Conservation (phyloP, 2,329 filamentous ascomycete species). For the Corynespora cassiicola region DNA sequence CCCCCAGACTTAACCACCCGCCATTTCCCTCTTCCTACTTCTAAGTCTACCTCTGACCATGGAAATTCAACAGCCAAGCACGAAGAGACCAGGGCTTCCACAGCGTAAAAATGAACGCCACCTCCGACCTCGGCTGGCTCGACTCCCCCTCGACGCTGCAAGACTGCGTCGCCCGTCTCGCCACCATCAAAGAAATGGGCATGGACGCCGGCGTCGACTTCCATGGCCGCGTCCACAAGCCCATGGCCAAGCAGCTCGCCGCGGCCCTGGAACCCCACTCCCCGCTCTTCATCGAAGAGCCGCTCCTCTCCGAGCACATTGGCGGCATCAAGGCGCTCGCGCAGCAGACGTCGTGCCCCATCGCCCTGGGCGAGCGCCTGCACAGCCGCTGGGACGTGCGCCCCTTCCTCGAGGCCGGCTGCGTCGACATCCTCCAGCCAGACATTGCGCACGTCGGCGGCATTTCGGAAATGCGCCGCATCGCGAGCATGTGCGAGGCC, state of each 20-base stretch:
- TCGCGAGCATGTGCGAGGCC: conserved; percentile 74
- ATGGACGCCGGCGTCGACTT: conserved; percentile 80
- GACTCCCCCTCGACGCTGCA: conserved; percentile 72
- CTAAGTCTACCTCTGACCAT: not conserved
- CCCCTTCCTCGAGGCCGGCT: conserved; percentile 70
- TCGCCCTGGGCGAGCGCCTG: conserved; percentile 75
- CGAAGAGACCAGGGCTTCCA: conserved; percentile 68
- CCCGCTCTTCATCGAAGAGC: conserved; percentile 80
- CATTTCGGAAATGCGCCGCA: conserved; percentile 73
- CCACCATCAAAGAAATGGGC: conserved; percentile 71
- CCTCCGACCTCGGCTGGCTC: conserved; percentile 77
- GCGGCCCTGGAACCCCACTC: conserved; percentile 69
- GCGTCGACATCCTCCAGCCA: conserved; percentile 75
- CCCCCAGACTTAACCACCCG: not conserved
- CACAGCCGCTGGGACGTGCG: conserved; percentile 77
- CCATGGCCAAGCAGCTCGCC: conserved; percentile 82
- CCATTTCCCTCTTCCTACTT: too few relatives aligned
- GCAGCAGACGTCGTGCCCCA: conserved; percentile 65
- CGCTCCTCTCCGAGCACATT: conserved; percentile 72
- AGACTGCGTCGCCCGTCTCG: conserved; percentile 69
- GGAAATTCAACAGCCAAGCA: conserved; percentile 51
- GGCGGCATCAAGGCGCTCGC: conserved; percentile 70
- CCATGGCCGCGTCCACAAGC: conserved; percentile 77
- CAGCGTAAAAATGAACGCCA: conserved; percentile 80
- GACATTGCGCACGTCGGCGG: conserved; percentile 76